Percentiles rank a stretch among this genome's conserved stretches.
phyloP scores from a whole-genome alignment of 192 early-diverging fungal species.

The Ambispora gerdemannii region DNA sequence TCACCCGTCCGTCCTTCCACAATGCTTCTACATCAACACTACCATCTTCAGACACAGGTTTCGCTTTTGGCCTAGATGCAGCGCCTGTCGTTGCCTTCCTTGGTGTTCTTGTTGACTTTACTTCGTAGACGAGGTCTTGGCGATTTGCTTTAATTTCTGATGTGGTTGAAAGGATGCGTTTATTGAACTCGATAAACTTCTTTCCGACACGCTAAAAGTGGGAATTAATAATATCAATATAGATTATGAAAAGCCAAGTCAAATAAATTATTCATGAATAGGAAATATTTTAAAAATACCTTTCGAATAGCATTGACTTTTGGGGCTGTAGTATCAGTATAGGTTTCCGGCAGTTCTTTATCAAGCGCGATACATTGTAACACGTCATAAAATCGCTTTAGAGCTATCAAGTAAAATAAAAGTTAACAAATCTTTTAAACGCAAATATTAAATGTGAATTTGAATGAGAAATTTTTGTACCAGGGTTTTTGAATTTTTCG shows the following conservation, averaged over 20 bases:
- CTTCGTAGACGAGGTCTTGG: background rate
- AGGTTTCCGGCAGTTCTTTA: conserved; percentile 27
- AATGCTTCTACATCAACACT: background rate
- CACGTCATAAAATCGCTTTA: conserved; percentile 42
- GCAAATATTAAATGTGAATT: background rate
- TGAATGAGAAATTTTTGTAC: conserved; percentile 24
- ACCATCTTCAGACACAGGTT: background rate
- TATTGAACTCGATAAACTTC: background rate
- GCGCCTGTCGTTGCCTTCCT: background rate
- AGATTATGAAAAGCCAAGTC: background rate
- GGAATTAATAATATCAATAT: too few species aligned
- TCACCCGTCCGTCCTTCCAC: background rate
- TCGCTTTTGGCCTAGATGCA: background rate
- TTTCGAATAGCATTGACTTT: background rate
- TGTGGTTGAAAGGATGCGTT: background rate
- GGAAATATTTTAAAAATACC: background rate
- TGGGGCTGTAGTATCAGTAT: background rate
- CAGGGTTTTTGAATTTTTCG: conserved; percentile 43
- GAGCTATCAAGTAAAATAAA: conserved; percentile 32
- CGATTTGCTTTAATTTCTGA: background rate
- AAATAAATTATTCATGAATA: background rate
- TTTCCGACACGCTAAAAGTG: background rate
- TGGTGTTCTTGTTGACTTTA: too few species aligned
- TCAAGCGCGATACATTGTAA: conserved; percentile 43
- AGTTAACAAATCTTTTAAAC: background rate